phyloP scores from a whole-genome alignment of 345 rosid species.

The Eucalyptus tenuipes region DNA sequence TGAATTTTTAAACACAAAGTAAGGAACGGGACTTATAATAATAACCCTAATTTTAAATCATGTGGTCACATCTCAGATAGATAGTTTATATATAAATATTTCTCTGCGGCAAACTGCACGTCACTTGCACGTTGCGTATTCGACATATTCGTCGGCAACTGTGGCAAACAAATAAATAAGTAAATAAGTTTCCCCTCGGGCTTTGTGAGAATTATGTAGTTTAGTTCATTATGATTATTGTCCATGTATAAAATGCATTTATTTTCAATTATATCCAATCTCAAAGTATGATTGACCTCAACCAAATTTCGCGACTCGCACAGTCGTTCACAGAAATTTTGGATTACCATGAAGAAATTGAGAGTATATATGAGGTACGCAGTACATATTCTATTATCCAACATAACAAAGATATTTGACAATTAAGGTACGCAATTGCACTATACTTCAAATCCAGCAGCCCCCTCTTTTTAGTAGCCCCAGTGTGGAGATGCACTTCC shows the following conservation, averaged over 20 bases:
- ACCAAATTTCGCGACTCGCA: not conserved
- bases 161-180: not conserved
- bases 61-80: not conserved
- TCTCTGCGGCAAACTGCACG: not conserved
- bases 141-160: not conserved
- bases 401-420: not conserved
- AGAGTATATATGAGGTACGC: not conserved
- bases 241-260: not conserved
- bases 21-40: not conserved
- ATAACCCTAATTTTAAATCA: not conserved
- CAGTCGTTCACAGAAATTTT: too few relatives aligned
- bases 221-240: not conserved
- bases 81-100: not conserved
- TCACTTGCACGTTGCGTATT: not conserved
- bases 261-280: not conserved
- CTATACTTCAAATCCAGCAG: not conserved
- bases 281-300: not conserved
- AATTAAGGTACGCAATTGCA: not conserved
- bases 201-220: not conserved
- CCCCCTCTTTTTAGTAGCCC: not conserved
- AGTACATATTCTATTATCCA: not conserved
- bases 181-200: not conserved
- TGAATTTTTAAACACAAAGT: not conserved
- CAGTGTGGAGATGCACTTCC: accelerated
- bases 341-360: not conserved